phyloP scores from a whole-genome alignment of 2,329 filamentous ascomycete species.

The Xylariaceae sp. region DNA sequence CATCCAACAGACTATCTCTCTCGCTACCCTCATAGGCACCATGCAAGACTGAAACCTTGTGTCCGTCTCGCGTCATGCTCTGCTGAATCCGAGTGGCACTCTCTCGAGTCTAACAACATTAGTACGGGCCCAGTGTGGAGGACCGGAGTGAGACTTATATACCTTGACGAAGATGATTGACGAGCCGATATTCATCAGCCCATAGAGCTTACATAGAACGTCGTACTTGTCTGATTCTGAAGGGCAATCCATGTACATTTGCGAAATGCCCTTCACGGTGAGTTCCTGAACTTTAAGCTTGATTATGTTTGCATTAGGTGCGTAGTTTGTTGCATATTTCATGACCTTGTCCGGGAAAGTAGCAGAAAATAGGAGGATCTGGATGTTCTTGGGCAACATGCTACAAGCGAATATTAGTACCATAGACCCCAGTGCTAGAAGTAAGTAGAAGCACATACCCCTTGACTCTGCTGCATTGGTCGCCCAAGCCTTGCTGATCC shows the following conservation, averaged over 20 bases:
- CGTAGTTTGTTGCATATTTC: conserved; percentile 80
- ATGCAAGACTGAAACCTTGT: conserved; percentile 88
- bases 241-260: conserved; percentile 95
- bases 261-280: conserved; percentile 95
- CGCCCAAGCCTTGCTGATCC: conserved; percentile 90
- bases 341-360: conserved; percentile 88
- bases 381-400: conserved; percentile 72
- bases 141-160: conserved; percentile 32
- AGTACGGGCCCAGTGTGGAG: conserved; percentile 7
- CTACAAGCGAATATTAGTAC: conserved; percentile 49
- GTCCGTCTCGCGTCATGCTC: conserved; percentile 85
- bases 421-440: background rate
- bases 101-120: conserved; percentile 67
- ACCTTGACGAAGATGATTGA: conserved; percentile 98
- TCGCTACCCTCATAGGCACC: conserved; percentile 83
- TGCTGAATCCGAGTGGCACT: conserved; percentile 84
- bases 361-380: conserved; percentile 93
- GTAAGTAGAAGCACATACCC: conserved; percentile 53
- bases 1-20: conserved; percentile 81
- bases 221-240: conserved; percentile 83
- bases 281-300: conserved; percentile 88
- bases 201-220: conserved; percentile 89
- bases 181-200: conserved; percentile 92
- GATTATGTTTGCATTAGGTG: conserved; percentile 82
- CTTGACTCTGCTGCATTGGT: conserved; percentile 92